Evolutionary conservation across 805 yeast species (phyloP), one percentile per base, ranked within the genome.

Genomic region (Starmerella kuoi): DNA sequence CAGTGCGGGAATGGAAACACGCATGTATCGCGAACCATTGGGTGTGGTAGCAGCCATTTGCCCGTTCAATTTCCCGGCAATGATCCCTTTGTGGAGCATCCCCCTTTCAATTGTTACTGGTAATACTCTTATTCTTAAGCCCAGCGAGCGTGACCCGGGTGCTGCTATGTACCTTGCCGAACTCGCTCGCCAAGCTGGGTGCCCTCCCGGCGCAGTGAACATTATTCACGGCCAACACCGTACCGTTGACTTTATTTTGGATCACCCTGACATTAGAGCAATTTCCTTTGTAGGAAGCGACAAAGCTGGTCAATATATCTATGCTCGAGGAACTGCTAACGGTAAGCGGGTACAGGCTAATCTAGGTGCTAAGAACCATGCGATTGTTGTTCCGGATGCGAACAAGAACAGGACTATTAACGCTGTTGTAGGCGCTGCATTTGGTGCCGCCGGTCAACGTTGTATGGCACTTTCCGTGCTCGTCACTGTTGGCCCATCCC

Each of bases 361-460:
- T 55, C 66, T 80, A 56, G 87, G 86, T 19, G 87, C 87, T 35
- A 79, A 79, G 64, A 79, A 79, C 67, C 88, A 79, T 61, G 71
- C 79, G 55, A 70, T 80, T 42, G 74, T 79, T 15, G 64, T 77
- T 48, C 84, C 86, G 15, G 87, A 79, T 54, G 84, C 85, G 36
- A 73, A 77, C 62, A 73, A 74, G 60, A 61, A 64, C 47, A 74
- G 73, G 48, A 72, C 81, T 37, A 63, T 79, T 52, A 76, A 74
- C 56, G 77, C 81, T 42, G 64, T 79, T 37, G 76, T 69, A 45
- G 80, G 84, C 38, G 85, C 87, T 41, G 82, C 85, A 20, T 79
- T 79, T 60, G 85, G 87, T 25, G 86, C 87, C 39, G 86, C 87
- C 17, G 88, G 87, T 48, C 88, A 79, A 68, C 74, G 86, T 58